phyloP scores from a whole-genome alignment of 2,329 filamentous ascomycete species.

The Grosmannia serpens region DNA sequence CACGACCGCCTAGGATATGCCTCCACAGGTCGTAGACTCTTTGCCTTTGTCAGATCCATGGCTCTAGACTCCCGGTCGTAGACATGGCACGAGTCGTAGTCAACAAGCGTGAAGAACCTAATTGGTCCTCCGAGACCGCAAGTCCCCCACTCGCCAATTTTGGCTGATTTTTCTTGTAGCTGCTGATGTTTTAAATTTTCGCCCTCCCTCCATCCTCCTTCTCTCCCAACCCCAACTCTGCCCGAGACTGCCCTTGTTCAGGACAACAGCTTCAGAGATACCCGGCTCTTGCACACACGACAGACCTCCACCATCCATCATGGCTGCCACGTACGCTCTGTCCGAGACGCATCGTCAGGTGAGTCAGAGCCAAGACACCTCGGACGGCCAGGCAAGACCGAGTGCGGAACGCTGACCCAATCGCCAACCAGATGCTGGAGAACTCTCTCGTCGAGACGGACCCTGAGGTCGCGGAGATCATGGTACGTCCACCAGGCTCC shows the following conservation, averaged over 20 bases:
- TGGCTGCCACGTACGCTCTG: constrained; percentile 22
- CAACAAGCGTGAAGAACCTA: neutral
- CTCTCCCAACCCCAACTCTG: neutral
- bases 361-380: neutral
- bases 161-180: neutral
- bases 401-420: neutral
- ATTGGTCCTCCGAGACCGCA: neutral
- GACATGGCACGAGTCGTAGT: neutral
- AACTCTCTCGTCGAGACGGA: constrained; percentile 85
- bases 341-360: constrained; percentile 12
- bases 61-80: neutral
- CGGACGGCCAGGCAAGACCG: constrained; percentile 2
- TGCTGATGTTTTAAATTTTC: neutral
- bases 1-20: no score
- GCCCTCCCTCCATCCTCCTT: neutral
- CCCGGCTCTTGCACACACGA: neutral
- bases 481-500: constrained; percentile 50
- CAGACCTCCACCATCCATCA: constrained; percentile 14
- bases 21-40: no score
- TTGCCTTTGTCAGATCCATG: neutral
- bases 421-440: constrained; percentile 68
- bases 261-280: neutral
- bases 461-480: constrained; percentile 90
- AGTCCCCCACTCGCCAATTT: neutral
- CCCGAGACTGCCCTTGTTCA: neutral